Percentiles rank a stretch among this genome's conserved stretches.
Conservation (phyloP, 2,329 filamentous ascomycete genomes). For the Scedosporium apiospermum region DNA sequence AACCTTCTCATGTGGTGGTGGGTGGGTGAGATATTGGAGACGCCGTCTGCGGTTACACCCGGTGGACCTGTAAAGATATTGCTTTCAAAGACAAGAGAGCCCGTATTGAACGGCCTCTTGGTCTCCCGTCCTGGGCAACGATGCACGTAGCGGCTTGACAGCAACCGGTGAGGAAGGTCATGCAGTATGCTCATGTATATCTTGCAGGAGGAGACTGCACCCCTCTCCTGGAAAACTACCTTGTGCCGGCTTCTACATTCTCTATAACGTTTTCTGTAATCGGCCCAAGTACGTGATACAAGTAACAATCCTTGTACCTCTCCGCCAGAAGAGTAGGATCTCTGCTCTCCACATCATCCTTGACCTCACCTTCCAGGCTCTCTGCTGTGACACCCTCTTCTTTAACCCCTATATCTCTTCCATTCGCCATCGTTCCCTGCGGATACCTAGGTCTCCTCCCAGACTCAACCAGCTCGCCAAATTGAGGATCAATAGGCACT, state of each 20-base stretch:
- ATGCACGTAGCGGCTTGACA: background rate
- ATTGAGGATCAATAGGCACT: conserved; percentile 88
- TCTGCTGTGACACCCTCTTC: conserved; percentile 14
- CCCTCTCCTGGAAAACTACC: background rate
- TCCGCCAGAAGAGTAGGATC: conserved; percentile 41
- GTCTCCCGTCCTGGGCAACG: background rate
- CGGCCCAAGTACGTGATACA: conserved; percentile 57
- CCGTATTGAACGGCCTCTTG: too few relatives aligned
- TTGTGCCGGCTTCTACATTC: conserved; percentile 9
- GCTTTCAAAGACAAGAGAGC: too few relatives aligned
- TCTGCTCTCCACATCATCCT: background rate
- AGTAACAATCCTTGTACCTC: conserved; percentile 64
- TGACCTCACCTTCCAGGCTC: conserved; percentile 10
- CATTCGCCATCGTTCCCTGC: conserved; percentile 53
- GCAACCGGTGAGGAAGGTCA: background rate
- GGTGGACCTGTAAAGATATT: background rate
- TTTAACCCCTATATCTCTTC: conserved; percentile 37
- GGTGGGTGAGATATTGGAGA: background rate
- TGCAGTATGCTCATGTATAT: background rate
- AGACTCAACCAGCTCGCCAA: conserved; percentile 79
- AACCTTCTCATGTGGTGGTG: background rate
- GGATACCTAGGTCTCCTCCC: conserved; percentile 56
- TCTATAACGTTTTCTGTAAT: conserved; percentile 42
- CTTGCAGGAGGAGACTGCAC: background rate
- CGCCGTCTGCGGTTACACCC: background rate